These are phyloP conservation scores for Theobroma grandiflorum DNA, from an alignment of 441 rosid species.

Conservation along the genomic window DNA sequence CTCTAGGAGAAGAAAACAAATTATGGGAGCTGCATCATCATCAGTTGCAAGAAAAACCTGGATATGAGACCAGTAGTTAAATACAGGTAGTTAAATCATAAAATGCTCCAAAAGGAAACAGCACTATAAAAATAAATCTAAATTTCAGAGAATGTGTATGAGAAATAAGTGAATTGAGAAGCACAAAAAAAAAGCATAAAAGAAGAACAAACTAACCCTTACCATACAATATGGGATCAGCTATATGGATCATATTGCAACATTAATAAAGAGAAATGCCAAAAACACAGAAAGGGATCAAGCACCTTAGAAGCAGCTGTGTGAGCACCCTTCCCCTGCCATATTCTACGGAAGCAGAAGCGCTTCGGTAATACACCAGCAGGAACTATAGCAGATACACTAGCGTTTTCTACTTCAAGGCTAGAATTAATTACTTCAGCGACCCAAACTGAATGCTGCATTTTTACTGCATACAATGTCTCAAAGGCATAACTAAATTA, in stretches of 20 bases:
- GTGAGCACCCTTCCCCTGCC: constrained; percentile 96
- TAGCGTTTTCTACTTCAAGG: constrained; percentile 54
- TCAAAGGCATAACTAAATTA: constrained; percentile 29
- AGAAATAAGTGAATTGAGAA: background rate
- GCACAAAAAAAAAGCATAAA: background rate
- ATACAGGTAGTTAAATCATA: constrained; percentile 12
- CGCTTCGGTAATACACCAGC: constrained; percentile 59
- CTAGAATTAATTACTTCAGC: constrained; percentile 71
- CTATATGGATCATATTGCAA: background rate
- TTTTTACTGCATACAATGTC: constrained; percentile 67
- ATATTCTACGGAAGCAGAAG: constrained; percentile 83
- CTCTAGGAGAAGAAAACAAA: constrained; percentile 91
- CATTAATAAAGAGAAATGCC: background rate
- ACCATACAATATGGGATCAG: background rate
- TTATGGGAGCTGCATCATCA: constrained; percentile 76
- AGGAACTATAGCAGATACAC: constrained; percentile 57
- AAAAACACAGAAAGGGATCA: constrained; percentile 14
- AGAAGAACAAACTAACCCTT: background rate
- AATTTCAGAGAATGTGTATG: background rate
- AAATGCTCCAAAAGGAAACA: constrained; percentile 22
- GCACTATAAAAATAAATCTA: background rate
- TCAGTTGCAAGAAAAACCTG: constrained; percentile 97
- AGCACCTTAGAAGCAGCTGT: constrained; percentile 89
- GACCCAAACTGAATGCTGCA: constrained; percentile 97
- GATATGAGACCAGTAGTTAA: constrained; percentile 18